A percentile compares a stretch with the other conserved stretches of the same genome.
These are phyloP conservation scores for Scedosporium dehoogii DNA, from an alignment of 2,329 filamentous ascomycete genomes.

Conservation along the genomic window DNA sequence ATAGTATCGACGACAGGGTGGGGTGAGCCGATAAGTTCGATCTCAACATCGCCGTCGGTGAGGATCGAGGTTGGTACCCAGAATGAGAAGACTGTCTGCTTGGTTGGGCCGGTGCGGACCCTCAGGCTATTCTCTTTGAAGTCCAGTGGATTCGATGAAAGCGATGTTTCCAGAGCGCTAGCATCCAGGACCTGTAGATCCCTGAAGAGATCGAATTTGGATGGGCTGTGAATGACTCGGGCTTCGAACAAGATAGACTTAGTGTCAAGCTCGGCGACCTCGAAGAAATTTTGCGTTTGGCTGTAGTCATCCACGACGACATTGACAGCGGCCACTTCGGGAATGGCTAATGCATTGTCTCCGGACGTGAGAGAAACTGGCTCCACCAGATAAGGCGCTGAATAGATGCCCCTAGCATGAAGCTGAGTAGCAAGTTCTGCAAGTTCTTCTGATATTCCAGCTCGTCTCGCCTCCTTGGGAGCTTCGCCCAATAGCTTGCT, in stretches of 20 bases:
- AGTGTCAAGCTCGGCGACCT: neutral
- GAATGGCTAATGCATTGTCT: neutral
- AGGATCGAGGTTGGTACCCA: constrained; percentile 2
- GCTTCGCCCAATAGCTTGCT: neutral
- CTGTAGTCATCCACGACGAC: neutral
- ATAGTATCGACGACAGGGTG: neutral
- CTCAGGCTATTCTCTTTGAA: neutral
- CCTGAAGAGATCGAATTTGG: constrained; percentile 1
- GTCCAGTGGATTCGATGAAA: neutral
- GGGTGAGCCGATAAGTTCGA: neutral
- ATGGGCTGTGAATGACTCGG: neutral
- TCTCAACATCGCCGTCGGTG: neutral
- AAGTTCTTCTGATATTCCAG: constrained; percentile 2
- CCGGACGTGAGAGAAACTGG: neutral
- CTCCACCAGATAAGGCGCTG: neutral
- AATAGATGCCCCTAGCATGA: constrained; percentile 1
- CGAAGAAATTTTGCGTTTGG: neutral
- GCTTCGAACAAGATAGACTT: constrained; percentile 2
- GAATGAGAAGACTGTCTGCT: neutral
- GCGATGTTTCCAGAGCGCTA: neutral
- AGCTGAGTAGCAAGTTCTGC: constrained; percentile 1
- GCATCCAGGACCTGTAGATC: neutral
- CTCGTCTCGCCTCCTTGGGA: neutral
- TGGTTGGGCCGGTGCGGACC: neutral
- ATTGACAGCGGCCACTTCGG: neutral